Percentiles rank a stretch among this genome's conserved stretches.
Conservation (phyloP, 192 early-diverging fungal species). For the Umbelopsis vinacea region DNA sequence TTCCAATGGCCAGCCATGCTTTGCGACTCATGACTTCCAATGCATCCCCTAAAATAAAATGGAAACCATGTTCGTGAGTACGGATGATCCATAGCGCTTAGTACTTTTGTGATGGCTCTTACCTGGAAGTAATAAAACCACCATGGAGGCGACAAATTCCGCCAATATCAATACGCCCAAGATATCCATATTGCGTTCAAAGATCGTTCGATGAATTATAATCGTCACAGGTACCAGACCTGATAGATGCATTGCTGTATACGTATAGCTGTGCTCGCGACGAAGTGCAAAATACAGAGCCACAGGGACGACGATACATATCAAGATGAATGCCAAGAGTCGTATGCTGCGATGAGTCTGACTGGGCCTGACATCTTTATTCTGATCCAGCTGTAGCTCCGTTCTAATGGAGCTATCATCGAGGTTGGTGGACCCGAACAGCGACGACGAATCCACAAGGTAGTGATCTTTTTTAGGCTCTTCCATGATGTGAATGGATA, state of each 20-base stretch:
- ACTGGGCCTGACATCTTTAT: neutral
- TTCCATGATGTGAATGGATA: neutral
- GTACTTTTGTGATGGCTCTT: neutral
- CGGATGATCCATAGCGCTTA: neutral
- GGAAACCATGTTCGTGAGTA: too few species aligned
- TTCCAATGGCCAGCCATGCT: constrained; percentile 6
- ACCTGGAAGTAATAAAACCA: constrained; percentile 9
- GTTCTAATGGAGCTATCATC: neutral
- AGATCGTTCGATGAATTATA: neutral
- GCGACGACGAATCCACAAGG: neutral
- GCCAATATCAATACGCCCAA: neutral
- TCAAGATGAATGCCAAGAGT: neutral
- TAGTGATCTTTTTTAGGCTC: neutral
- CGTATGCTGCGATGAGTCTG: neutral
- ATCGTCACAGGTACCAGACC: neutral
- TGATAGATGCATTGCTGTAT: neutral
- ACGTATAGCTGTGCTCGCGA: neutral
- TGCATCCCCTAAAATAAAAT: neutral
- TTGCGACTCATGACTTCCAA: neutral
- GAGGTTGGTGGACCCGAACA: neutral
- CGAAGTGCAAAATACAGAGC: neutral
- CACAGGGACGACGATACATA: neutral
- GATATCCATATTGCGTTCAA: neutral
- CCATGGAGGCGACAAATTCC: constrained; percentile 7
- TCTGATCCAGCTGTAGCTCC: neutral